Percentiles rank a stretch among this genome's conserved stretches.
These are phyloP conservation scores for Colletotrichum euphorbiae DNA, from an alignment of 2,329 filamentous ascomycete genomes.

Conservation along the genomic window DNA sequence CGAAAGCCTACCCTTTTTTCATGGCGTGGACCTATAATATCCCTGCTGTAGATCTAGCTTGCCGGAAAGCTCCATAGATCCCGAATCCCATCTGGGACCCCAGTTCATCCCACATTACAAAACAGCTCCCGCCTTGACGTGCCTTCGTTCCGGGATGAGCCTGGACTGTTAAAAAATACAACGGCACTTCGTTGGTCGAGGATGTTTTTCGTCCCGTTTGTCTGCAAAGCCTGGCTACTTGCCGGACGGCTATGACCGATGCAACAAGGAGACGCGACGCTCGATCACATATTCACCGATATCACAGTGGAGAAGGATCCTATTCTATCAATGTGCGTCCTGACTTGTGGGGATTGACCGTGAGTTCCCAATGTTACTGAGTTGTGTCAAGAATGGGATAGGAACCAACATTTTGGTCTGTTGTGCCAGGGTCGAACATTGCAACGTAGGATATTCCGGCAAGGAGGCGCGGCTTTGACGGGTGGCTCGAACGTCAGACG, in stretches of 20 bases:
- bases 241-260: constrained; percentile 22
- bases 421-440: not conserved
- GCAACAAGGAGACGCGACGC: not conserved
- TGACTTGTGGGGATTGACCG: not conserved
- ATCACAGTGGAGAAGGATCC: constrained; percentile 14
- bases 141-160: not conserved
- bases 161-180: not conserved
- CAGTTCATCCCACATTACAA: constrained; percentile 30
- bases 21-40: constrained; percentile 7
- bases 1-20: not conserved
- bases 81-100: not conserved
- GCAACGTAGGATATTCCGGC: not conserved
- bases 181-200: not conserved
- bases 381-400: not conserved
- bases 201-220: not conserved
- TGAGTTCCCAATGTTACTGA: not conserved
- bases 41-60: constrained; percentile 13
- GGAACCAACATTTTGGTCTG: not conserved
- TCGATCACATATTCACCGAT: constrained; percentile 1
- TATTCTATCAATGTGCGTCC: not conserved
- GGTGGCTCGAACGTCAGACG: not conserved
- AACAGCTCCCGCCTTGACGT: constrained; percentile 13
- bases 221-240: constrained; percentile 13
- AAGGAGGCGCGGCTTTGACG: no score
- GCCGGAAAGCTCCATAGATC: constrained; percentile 14